These are phyloP conservation scores for Pichia sp. DNA, from an alignment of 1,139 yeast genomes.

Conservation along the genomic window DNA sequence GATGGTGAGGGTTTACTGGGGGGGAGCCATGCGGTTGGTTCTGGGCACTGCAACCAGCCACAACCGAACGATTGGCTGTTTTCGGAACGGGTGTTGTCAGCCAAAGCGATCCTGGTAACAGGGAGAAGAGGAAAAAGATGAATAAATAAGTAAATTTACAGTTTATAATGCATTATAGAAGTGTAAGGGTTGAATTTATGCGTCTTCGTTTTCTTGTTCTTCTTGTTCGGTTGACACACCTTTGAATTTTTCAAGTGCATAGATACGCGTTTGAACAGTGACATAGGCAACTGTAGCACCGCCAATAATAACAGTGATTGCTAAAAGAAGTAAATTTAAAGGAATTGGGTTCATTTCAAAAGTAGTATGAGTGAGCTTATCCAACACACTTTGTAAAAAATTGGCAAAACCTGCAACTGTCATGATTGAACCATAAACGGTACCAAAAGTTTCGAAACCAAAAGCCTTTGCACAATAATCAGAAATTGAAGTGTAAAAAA, in stretches of 20 bases:
- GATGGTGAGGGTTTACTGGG: too few species aligned
- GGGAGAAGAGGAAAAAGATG: neutral
- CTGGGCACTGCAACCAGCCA: too few species aligned
- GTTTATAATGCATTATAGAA: too few species aligned
- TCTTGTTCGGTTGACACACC: conserved; percentile 2
- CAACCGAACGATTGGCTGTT: too few species aligned
- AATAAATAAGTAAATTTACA: neutral
- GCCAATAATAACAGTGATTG: conserved; percentile 43
- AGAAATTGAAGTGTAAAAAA: conserved; percentile 56
- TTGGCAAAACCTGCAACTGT: conserved; percentile 54
- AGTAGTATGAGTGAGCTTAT: conserved; percentile 45
- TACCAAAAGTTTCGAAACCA: conserved; percentile 88
- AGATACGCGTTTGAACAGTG: conserved; percentile 19
- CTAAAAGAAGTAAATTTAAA: conserved; percentile 41
- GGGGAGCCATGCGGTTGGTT: too few species aligned
- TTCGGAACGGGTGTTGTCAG: too few species aligned
- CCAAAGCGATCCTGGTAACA: too few species aligned
- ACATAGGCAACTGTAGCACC: conserved; percentile 27
- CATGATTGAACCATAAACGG: conserved; percentile 56
- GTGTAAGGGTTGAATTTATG: too few species aligned
- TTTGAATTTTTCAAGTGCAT: conserved; percentile 9
- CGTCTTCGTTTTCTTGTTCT: neutral
- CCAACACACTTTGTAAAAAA: conserved; percentile 48
- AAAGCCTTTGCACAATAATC: conserved; percentile 80
- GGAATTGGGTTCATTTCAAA: conserved; percentile 56